A percentile compares a stretch with the other conserved stretches of the same genome.
Evolutionary conservation across 176 grass and related monocot genomes (phyloP).

Genomic region (Rhynchospora breviuscula): DNA sequence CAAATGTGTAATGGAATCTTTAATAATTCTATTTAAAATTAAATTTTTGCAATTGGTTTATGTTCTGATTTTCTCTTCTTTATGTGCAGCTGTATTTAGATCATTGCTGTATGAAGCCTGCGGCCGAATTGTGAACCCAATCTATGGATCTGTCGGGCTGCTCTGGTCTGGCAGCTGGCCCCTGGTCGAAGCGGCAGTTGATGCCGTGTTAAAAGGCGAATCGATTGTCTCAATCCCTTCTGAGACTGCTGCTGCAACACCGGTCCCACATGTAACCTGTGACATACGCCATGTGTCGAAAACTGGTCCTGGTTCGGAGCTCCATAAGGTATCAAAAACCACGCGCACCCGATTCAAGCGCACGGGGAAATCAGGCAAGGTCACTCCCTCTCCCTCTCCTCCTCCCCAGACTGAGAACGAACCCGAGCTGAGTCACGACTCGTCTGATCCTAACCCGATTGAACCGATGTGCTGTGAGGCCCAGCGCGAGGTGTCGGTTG

Average conservation of each 20-base stretch:
- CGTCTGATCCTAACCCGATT: background rate
- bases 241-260: background rate
- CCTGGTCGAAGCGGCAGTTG: constrained; percentile 42
- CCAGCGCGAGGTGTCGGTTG: background rate
- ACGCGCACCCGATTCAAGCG: constrained; percentile 24
- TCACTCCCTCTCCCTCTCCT: background rate
- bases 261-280: constrained; percentile 27
- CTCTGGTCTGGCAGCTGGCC: constrained; percentile 62
- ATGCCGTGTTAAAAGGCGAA: constrained; percentile 40
- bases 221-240: constrained; percentile 33
- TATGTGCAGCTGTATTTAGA: constrained; percentile 42
- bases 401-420: background rate
- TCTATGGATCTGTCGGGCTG: constrained; percentile 49
- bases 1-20: background rate
- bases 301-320: background rate
- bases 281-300: constrained; percentile 50
- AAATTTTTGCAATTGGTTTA: background rate
- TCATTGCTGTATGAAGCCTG: constrained; percentile 61
- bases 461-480: background rate
- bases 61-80: background rate
- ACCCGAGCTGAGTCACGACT: background rate
- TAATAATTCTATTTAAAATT: too few species aligned
- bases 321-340: constrained; percentile 22
- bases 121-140: constrained; percentile 52
- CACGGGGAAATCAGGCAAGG: background rate